Base-by-base conservation (phyloP, 108 stramenopile species). In the Skeletonema tropicum region DNA sequence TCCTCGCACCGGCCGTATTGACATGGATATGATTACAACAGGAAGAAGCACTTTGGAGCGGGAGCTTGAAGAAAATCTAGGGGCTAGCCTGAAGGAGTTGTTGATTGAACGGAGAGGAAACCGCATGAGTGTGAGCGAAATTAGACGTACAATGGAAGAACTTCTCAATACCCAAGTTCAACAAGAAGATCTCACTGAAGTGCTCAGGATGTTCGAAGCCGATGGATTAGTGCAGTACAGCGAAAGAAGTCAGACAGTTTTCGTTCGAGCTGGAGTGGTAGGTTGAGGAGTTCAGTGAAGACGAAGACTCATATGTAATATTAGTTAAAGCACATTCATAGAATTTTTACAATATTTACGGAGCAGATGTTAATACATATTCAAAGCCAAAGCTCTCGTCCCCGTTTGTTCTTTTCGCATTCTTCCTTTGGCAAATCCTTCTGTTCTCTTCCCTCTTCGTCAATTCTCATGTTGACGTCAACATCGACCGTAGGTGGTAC, bases 11-110 rank as follows among this genome's bases (percentile, higher is more conserved):
- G 99, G 99, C 29, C 81, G 92, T 7, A 98, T 99, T 73, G 98
- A 99, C 76, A 98, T 99, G 98, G 99, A 99, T 76, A 95, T 97
- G 90, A 95, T 98, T 69, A 85, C 91, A 11, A 98, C 98, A 6
- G 98, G 99, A 13, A 81, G 90, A 42, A 85, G 88, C 32, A 83
- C 90, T 10, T 89, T 82, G 5, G 97, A 96, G 66, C 83, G 97
- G 55, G 87, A 95, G 70, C 30, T 83, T 41, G 90, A 86, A 64
- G 89, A 92, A 60, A 68, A 72, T 21, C 49, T 95, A 55, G 74
- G 77, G 60, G 63, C 84, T 21, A 85, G 76, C 46, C 26, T 95
- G 31, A 87, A 88, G 64, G 90, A 93, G 60, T 70, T 92, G 21
- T 69, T 95, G 64, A 68, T 70, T 13, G 89, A 87, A 65, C 75